Evolutionary conservation across 768 basidiomycete species (phyloP).

Genomic region (Lanmaoa rubissima): DNA sequence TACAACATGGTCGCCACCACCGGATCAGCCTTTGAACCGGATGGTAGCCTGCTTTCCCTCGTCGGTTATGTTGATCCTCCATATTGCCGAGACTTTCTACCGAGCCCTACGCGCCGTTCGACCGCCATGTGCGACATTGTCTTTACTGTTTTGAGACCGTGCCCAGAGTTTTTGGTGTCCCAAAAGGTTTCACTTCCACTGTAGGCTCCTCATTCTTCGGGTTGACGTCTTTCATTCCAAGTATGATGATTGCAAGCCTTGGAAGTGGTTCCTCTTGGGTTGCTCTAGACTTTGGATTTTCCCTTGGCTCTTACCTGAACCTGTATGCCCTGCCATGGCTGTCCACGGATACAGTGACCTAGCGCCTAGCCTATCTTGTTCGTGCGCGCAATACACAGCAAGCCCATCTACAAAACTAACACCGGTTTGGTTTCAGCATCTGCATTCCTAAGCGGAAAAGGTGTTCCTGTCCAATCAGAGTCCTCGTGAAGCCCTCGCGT

Average conservation of each 20-base stretch:
- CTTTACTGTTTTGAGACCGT: neutral
- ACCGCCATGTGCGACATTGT: neutral
- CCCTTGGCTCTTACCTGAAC: conserved; percentile 11
- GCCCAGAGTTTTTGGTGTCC: neutral
- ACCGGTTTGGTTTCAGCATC: too few species aligned
- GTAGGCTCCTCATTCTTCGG: neutral
- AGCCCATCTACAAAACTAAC: neutral
- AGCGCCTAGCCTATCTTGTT: neutral
- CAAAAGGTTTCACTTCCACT: neutral
- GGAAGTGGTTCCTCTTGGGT: neutral
- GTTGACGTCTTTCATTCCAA: neutral
- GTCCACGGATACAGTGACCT: conserved; percentile 7
- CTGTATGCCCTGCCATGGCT: neutral
- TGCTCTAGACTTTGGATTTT: conserved; percentile 1
- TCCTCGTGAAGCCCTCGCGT: too few species aligned
- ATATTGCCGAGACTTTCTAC: conserved; percentile 1
- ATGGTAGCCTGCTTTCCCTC: neutral
- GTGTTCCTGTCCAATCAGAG: too few species aligned
- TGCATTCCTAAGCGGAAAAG: too few species aligned
- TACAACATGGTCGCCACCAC: neutral
- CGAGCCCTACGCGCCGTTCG: neutral
- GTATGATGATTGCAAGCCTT: conserved; percentile 4
- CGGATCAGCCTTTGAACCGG: neutral
- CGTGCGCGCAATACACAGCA: neutral
- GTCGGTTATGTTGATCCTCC: conserved; percentile 5